These are phyloP conservation scores for Pestalotiopsis sp. DNA, from an alignment of 2,329 filamentous ascomycete genomes.

Conservation along the genomic window DNA sequence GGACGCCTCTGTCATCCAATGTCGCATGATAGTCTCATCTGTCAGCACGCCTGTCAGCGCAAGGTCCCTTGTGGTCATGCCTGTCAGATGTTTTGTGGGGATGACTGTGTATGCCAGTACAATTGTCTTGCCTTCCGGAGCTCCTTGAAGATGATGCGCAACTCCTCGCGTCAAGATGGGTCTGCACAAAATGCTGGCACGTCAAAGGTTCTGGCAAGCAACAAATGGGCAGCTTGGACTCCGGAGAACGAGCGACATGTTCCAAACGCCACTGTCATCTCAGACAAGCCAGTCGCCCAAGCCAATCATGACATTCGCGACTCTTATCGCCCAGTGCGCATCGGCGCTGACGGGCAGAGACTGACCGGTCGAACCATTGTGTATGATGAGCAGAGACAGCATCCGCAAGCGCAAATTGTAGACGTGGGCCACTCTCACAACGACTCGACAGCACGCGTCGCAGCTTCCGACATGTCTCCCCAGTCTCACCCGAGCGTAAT, in stretches of 20 bases:
- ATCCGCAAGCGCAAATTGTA: not conserved
- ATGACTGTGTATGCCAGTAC: slow-evolving; percentile 22
- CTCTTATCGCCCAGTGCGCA: not conserved
- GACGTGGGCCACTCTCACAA: not conserved
- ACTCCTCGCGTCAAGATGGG: not conserved
- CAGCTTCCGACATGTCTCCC: too few species aligned
- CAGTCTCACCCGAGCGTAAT: too few species aligned
- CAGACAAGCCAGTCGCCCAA: not conserved
- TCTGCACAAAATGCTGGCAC: too few species aligned
- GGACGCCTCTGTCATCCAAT: slow-evolving; percentile 31
- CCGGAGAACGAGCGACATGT: too few species aligned
- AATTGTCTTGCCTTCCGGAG: not conserved
- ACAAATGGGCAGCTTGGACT: too few species aligned
- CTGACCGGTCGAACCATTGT: not conserved
- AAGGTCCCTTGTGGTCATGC: slow-evolving; percentile 25
- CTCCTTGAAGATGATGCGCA: not conserved
- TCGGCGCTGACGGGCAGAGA: not conserved
- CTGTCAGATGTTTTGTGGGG: slow-evolving; percentile 28
- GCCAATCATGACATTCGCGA: not conserved
- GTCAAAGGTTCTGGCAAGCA: too few species aligned
- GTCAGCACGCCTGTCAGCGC: slow-evolving; percentile 26
- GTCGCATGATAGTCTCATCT: slow-evolving; percentile 26
- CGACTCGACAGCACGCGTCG: not conserved
- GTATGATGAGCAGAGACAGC: not conserved
- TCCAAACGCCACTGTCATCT: too few species aligned